Evolutionary conservation across 2,329 filamentous ascomycete genomes (phyloP).

Genomic region (Trichoderma semiorbis): DNA sequence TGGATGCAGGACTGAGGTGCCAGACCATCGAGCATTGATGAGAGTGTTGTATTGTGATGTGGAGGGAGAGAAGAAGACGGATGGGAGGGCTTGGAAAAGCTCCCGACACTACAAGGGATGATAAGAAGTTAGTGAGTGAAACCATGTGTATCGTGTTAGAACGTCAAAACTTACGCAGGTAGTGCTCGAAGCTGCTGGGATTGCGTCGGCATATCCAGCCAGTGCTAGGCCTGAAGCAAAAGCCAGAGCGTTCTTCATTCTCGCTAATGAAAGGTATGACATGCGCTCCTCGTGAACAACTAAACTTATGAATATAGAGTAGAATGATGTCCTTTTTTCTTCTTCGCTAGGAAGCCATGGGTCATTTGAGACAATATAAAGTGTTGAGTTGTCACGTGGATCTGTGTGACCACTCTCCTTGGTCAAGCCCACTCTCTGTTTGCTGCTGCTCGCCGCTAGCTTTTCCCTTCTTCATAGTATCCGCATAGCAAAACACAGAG

Average conservation of each 20-base stretch:
- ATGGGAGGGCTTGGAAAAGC: neutral
- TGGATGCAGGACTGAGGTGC: conserved; percentile 5
- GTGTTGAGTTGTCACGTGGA: too few relatives aligned
- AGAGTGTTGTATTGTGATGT: neutral
- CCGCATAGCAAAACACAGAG: too few relatives aligned
- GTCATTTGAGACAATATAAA: too few relatives aligned
- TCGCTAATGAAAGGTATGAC: neutral
- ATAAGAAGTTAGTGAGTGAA: neutral
- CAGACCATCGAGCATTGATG: conserved; percentile 6
- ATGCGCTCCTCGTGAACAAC: neutral
- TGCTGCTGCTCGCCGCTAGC: too few relatives aligned
- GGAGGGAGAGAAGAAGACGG: neutral
- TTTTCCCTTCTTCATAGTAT: too few relatives aligned
- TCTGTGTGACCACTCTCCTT: too few relatives aligned
- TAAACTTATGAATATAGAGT: neutral
- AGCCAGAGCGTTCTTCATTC: neutral
- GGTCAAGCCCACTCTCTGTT: too few relatives aligned
- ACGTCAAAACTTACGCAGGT: neutral
- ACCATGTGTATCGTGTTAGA: neutral
- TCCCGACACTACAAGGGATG: neutral
- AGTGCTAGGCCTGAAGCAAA: neutral
- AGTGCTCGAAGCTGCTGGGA: neutral
- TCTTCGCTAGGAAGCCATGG: too few relatives aligned
- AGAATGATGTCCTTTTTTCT: neutral
- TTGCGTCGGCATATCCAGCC: neutral